phyloP scores from a whole-genome alignment of 805 yeast genomes.

The Wickerhamiella kurtzmanii region DNA sequence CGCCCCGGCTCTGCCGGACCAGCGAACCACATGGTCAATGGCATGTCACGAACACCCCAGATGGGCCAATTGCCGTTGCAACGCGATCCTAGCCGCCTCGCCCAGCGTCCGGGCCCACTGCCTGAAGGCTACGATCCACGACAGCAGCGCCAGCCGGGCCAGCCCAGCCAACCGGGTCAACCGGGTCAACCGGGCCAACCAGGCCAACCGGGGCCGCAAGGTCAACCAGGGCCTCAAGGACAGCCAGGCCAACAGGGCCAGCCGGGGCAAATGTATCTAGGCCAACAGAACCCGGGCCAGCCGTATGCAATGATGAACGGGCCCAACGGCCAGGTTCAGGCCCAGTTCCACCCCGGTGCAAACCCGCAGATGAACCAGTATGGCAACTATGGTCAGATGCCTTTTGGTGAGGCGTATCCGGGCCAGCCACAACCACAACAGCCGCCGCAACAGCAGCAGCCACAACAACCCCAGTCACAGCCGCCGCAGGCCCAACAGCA shows the following conservation, averaged over 20 bases:
- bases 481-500: background rate
- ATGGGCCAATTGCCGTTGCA: background rate
- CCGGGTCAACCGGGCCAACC: no score
- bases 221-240: background rate
- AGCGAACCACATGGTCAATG: background rate
- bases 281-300: conserved; percentile 2
- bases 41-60: background rate
- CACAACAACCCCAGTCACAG: background rate
- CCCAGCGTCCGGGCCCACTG: no score
- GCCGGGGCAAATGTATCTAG: background rate
- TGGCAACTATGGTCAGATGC: background rate
- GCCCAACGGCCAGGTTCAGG: background rate
- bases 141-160: no score
- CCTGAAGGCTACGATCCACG: no score
- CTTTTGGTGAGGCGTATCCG: no score
- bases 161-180: no score
- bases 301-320: background rate
- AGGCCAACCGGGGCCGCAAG: no score
- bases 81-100: no score
- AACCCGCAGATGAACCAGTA: conserved; percentile 1
- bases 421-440: conserved; percentile 1
- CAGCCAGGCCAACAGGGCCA: background rate
- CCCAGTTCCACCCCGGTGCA: conserved; percentile 2
- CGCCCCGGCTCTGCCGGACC: background rate
- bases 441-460: background rate